Base-by-base conservation (phyloP, 192 early-diverging fungal species). In the Coemansia sp. region DNA sequence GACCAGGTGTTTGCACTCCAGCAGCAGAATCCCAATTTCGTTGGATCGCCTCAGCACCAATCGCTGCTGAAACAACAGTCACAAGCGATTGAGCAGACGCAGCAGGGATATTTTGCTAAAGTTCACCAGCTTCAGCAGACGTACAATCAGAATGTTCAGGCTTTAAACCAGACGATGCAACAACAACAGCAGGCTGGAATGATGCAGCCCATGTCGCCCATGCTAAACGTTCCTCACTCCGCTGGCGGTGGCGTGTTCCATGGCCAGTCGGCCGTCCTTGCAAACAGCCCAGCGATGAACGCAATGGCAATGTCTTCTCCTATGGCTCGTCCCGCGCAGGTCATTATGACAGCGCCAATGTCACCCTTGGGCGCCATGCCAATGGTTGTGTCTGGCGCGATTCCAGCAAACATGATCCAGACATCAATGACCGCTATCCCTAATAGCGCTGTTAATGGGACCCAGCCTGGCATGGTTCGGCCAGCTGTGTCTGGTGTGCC, bases 21-120 rank as follows among this genome's bases (percentile, higher is more conserved):
- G 67, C 73, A 81, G 56, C 73, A 72, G 30, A 75, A 81, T 31
- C 70, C 69, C 16, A 25, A 32, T 57, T 81, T 71, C 56, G 60
- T 72, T 3, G 67, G 73, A 22, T 81, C 78, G 28, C 57, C 59
- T 2, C 49, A 68, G 59, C 66, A 76, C 51, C 78, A 81, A 51
- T 31, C 61, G 55, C 32, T 81, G 49, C 38, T 81, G 58, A 66
- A 69, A 52, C 73, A 81, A 61, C 73, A 81, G 69, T 45, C 78
- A 5, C 78, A 81, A 60, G 28, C 75, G 49, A 57, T 75, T 20
- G 72, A 81, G 56, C 73, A 74, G 28, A 54, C 60, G 20, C 78
- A 81, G 56, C 63, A 75, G 55, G 60, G 59, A 11, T 81, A 63
- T 22, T 67, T 72, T 30, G 18, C 66, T 2, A 73, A 75, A 57